Conservation (phyloP, 139 green algal genomes). For the Coelastrella sp. region DNA sequence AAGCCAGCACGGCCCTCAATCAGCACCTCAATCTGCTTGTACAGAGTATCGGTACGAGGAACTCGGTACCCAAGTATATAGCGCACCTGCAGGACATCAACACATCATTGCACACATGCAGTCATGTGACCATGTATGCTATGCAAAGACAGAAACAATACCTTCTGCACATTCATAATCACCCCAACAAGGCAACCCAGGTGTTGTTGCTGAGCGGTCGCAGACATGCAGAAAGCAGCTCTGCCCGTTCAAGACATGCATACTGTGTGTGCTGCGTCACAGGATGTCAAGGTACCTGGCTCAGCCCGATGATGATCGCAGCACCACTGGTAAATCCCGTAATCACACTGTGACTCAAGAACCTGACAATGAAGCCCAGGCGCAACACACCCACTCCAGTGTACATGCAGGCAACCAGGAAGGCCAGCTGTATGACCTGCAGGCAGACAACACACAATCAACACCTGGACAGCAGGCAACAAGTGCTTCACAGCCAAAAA, state of each 20-base stretch:
- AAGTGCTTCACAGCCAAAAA: too few species aligned
- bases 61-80: slow-evolving; percentile 54
- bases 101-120: not conserved
- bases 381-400: slow-evolving; percentile 76
- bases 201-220: too few species aligned
- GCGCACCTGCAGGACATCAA: not conserved
- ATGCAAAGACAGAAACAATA: too few species aligned
- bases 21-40: slow-evolving; percentile 51
- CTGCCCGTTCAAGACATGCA: too few species aligned
- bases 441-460: not conserved
- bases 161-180: too few species aligned
- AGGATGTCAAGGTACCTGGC: slow-evolving; percentile 43
- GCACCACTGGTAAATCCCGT: slow-evolving; percentile 87
- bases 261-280: too few species aligned
- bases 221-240: too few species aligned
- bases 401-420: slow-evolving; percentile 85
- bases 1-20: slow-evolving; percentile 46
- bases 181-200: too few species aligned
- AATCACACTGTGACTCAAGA: slow-evolving; percentile 87
- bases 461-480: not conserved
- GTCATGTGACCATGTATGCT: too few species aligned
- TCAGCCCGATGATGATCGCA: slow-evolving; percentile 80
- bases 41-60: slow-evolving; percentile 43
- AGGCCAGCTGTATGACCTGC: slow-evolving; percentile 73
- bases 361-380: slow-evolving; percentile 90